Evolutionary conservation across 2,329 filamentous ascomycete genomes (phyloP).

Genomic region (Colletotrichum salicis): DNA sequence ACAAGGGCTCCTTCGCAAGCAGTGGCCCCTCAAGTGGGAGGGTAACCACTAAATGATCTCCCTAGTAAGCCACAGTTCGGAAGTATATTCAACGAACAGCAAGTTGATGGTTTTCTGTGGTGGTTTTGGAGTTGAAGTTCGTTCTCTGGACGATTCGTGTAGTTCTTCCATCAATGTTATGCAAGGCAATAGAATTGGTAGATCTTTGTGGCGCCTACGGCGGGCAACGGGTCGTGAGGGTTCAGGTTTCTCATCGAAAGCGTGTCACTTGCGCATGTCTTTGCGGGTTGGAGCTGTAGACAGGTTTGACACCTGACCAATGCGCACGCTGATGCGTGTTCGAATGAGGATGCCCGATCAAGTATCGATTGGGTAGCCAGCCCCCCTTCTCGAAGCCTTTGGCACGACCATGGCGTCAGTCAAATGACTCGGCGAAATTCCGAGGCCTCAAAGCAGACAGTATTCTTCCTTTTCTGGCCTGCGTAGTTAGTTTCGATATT

Average conservation of each 20-base stretch:
- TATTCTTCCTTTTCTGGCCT: neutral
- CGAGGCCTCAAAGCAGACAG: neutral
- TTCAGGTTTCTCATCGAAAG: neutral
- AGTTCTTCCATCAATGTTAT: neutral
- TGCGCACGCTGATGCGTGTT: neutral
- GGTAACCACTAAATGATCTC: neutral
- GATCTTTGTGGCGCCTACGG: neutral
- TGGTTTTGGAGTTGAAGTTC: neutral
- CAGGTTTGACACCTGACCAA: slow-evolving; percentile 13
- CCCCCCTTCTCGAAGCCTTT: neutral
- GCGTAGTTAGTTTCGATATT: neutral
- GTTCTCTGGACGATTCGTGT: neutral
- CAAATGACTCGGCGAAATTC: neutral
- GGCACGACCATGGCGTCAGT: neutral
- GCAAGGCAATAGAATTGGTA: neutral
- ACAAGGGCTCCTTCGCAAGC: neutral
- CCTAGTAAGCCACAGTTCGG: neutral
- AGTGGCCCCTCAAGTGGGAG: neutral
- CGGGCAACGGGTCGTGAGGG: neutral
- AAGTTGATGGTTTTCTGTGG: neutral
- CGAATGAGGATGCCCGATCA: neutral
- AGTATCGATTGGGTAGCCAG: neutral
- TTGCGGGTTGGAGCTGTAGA: neutral
- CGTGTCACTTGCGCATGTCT: neutral
- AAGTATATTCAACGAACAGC: neutral